Conservation (phyloP, 768 basidiomycete genomes). For the Butyriboletus loyo region DNA sequence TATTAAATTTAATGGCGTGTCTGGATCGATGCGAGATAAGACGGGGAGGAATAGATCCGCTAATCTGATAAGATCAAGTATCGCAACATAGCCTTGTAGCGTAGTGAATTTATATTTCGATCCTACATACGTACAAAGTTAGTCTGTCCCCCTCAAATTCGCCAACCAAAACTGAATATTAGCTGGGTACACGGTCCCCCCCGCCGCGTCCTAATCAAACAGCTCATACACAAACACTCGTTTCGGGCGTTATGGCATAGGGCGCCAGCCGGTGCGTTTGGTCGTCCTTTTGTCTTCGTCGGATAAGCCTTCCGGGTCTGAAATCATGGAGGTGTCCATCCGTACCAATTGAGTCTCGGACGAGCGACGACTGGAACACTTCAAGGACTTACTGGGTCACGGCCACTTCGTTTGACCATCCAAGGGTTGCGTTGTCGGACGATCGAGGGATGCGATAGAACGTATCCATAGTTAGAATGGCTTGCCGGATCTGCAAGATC, state of each 20-base stretch:
- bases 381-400: not conserved
- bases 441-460: conserved; percentile 9
- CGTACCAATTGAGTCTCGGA: not conserved
- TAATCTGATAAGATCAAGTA: not conserved
- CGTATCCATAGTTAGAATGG: conserved; percentile 12
- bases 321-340: not conserved
- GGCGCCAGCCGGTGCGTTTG: not conserved
- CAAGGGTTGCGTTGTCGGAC: not conserved
- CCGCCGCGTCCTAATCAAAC: not conserved
- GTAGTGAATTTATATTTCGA: not conserved
- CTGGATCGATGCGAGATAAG: not conserved
- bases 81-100: too few relatives aligned
- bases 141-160: not conserved
- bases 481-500: conserved; percentile 18
- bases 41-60: too few relatives aligned
- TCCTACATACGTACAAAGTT: too few relatives aligned
- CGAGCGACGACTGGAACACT: too few relatives aligned
- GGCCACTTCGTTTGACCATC: not conserved
- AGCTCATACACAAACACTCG: not conserved
- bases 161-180: not conserved
- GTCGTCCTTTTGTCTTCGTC: not conserved
- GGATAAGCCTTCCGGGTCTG: not conserved
- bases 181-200: too few relatives aligned
- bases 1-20: not conserved
- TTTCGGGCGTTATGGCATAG: not conserved